Evolutionary conservation across 2,329 filamentous ascomycete genomes (phyloP).

Genomic region (Neofusicoccum laricinum): DNA sequence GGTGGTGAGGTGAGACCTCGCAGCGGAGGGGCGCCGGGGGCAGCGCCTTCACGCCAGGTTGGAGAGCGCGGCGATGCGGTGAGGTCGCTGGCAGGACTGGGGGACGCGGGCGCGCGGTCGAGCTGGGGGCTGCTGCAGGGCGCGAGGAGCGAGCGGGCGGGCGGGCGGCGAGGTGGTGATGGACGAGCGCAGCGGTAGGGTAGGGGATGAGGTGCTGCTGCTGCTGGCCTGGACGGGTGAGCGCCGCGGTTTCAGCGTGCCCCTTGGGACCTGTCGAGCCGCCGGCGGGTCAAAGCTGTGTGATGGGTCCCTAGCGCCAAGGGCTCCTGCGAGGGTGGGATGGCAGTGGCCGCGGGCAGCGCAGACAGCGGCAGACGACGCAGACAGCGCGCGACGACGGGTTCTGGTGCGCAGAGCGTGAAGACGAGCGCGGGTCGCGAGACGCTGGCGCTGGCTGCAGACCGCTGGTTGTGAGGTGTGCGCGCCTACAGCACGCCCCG

Average conservation of each 20-base stretch:
- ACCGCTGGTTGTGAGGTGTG: not conserved
- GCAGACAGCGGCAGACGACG: constrained; percentile 12
- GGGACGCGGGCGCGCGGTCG: not conserved
- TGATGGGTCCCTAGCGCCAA: constrained; percentile 6
- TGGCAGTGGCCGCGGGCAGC: constrained; percentile 13
- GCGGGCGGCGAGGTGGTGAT: constrained; percentile 12
- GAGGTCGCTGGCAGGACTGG: constrained; percentile 7
- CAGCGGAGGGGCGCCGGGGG: constrained; percentile 15
- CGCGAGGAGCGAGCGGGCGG: constrained; percentile 11
- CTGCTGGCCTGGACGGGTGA: constrained; percentile 15
- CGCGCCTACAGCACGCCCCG: not conserved
- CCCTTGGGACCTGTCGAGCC: constrained; percentile 12
- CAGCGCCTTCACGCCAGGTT: constrained; percentile 17
- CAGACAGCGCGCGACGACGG: not conserved
- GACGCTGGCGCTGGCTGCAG: not conserved
- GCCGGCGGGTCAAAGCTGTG: constrained; percentile 6
- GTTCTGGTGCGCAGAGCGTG: not conserved
- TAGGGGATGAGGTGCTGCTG: constrained; percentile 18
- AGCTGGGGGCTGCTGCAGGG: constrained; percentile 15
- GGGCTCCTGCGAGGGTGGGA: constrained; percentile 8
- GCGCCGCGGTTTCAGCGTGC: constrained; percentile 17
- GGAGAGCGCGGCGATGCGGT: not conserved
- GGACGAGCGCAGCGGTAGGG: constrained; percentile 16
- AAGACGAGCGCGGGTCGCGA: not conserved
- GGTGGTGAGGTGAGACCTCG: constrained; percentile 17